Conservation (phyloP, 768 basidiomycete genomes). For the Coprinopsis strossmayeri region DNA sequence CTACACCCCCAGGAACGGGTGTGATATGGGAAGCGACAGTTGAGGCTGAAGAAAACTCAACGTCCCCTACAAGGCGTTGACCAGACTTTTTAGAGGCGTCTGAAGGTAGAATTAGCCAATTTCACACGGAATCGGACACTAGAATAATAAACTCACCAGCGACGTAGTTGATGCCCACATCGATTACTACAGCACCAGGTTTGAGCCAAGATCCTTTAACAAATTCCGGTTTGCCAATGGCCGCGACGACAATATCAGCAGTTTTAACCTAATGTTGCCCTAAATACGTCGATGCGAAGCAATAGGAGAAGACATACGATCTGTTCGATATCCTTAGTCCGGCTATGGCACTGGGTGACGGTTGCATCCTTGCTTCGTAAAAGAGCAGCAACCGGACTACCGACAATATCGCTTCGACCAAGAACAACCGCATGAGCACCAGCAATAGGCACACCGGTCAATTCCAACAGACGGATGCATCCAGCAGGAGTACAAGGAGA, state of each 20-base stretch:
- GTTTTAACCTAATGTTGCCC: slow-evolving; percentile 77
- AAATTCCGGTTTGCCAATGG: slow-evolving; percentile 90
- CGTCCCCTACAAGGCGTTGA: slow-evolving; percentile 93
- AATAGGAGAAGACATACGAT: slow-evolving; percentile 46
- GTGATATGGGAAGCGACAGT: slow-evolving; percentile 85
- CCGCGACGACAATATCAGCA: slow-evolving; percentile 92
- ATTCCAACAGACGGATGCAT: slow-evolving; percentile 84
- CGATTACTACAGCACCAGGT: slow-evolving; percentile 90
- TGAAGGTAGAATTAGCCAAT: slow-evolving; percentile 18
- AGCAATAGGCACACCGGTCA: slow-evolving; percentile 68
- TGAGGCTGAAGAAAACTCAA: slow-evolving; percentile 76
- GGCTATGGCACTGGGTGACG: slow-evolving; percentile 95
- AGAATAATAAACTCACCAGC: slow-evolving; percentile 47
- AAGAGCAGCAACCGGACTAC: slow-evolving; percentile 90
- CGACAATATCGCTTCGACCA: slow-evolving; percentile 96
- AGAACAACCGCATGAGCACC: slow-evolving; percentile 88
- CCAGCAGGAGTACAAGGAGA: slow-evolving; percentile 94
- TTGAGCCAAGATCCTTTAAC: slow-evolving; percentile 95
- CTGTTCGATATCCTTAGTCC: slow-evolving; percentile 72
- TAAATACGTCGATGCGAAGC: no score
- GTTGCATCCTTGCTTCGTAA: slow-evolving; percentile 88
- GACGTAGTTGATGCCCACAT: slow-evolving; percentile 96
- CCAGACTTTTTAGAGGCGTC: slow-evolving; percentile 92
- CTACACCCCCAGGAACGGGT: slow-evolving; percentile 97
- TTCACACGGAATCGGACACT: background rate